phyloP scores from a whole-genome alignment of 192 early-diverging fungal genomes.

The Polychytrium aggregatum region DNA sequence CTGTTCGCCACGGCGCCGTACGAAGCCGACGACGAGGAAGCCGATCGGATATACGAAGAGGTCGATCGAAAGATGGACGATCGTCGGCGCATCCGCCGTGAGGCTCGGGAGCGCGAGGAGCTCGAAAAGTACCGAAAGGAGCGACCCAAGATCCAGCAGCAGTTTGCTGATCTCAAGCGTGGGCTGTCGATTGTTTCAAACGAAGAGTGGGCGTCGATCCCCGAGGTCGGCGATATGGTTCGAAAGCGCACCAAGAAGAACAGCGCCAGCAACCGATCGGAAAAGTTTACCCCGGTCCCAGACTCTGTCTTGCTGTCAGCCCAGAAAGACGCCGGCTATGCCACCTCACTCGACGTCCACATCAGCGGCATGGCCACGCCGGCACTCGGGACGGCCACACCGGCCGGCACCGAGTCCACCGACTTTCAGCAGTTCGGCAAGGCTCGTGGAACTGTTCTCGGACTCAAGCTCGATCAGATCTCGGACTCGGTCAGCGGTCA shows the following conservation, averaged over 20 bases:
- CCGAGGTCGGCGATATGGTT: constrained; percentile 77
- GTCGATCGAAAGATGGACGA: constrained; percentile 89
- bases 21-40: constrained; percentile 95
- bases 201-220: constrained; percentile 80
- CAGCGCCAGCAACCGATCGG: constrained; percentile 24
- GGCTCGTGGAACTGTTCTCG: constrained; percentile 83
- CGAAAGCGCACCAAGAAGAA: constrained; percentile 65
- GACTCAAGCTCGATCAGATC: constrained; percentile 81
- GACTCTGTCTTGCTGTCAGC: constrained; percentile 57
- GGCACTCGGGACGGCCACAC: constrained; percentile 20
- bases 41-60: constrained; percentile 80
- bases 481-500: constrained; percentile 76
- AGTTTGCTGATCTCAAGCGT: constrained; percentile 84
- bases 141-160: constrained; percentile 70
- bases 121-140: constrained; percentile 56
- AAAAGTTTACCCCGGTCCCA: constrained; percentile 35
- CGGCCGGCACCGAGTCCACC: constrained; percentile 34
- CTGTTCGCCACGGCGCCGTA: constrained; percentile 80
- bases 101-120: constrained; percentile 61
- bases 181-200: constrained; percentile 60
- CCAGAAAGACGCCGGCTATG: constrained; percentile 34
- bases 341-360: constrained; percentile 49
- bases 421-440: constrained; percentile 88
- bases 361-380: constrained; percentile 53
- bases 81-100: constrained; percentile 60